Evolutionary conservation across 2,329 filamentous ascomycete species (phyloP).

Genomic region (Rutstroemia sp.): DNA sequence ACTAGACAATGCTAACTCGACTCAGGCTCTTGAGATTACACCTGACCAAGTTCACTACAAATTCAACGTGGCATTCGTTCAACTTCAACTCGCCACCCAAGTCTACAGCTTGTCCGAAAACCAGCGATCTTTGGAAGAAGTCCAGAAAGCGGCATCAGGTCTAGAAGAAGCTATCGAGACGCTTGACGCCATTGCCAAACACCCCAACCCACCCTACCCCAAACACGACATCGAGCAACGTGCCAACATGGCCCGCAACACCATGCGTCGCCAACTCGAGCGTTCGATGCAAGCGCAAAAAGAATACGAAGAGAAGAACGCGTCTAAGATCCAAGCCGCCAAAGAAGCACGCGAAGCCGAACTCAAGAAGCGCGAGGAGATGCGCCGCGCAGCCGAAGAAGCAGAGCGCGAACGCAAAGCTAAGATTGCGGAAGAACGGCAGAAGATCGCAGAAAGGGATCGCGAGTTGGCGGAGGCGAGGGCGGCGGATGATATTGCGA

Average conservation of each 20-base stretch:
- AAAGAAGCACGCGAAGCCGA: conserved; percentile 75
- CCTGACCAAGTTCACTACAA: conserved; percentile 85
- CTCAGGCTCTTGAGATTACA: conserved; percentile 65
- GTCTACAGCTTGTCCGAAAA: conserved; percentile 69
- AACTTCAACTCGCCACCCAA: conserved; percentile 83
- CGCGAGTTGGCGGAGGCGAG: conserved; percentile 64
- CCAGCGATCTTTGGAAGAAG: conserved; percentile 70
- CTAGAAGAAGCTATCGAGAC: conserved; percentile 79
- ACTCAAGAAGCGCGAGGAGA: conserved; percentile 68
- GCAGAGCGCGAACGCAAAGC: conserved; percentile 66
- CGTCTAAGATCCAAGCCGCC: conserved; percentile 76
- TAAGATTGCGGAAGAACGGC: conserved; percentile 79
- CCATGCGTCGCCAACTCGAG: conserved; percentile 85
- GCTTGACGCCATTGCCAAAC: conserved; percentile 54
- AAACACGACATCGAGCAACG: conserved; percentile 86
- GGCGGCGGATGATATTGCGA: conserved; percentile 59
- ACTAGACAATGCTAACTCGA: conserved; percentile 20
- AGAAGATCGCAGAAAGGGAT: conserved; percentile 70
- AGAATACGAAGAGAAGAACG: conserved; percentile 90
- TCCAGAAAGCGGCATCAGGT: conserved; percentile 71
- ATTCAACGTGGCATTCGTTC: conserved; percentile 97
- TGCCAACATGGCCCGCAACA: conserved; percentile 95
- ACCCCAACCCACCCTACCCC: conserved; percentile 74
- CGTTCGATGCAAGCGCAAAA: conserved; percentile 76
- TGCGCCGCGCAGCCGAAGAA: conserved; percentile 59